Evolutionary conservation across 345 rosid genomes (phyloP).

Genomic region (Melaleuca alternifolia): DNA sequence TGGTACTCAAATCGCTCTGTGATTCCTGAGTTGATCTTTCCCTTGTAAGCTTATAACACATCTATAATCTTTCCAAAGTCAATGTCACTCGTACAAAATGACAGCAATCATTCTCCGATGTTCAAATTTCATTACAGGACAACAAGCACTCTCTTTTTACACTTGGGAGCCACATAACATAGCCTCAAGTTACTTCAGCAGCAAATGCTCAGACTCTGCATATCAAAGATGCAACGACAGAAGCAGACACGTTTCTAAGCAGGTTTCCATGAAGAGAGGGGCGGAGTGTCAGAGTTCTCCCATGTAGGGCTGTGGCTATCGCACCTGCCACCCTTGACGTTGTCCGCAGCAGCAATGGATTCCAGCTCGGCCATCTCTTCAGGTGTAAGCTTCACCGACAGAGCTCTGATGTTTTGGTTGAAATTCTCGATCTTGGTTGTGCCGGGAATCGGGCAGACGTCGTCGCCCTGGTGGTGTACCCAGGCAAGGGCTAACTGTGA

Average conservation of each 20-base stretch:
- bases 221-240: background rate
- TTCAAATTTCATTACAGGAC: too few species aligned
- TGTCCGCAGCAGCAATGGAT: slow-evolving; percentile 25
- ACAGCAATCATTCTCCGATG: background rate
- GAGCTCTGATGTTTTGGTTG: slow-evolving; percentile 16
- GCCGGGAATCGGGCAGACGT: background rate
- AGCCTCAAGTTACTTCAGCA: background rate
- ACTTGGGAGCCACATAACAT: too few species aligned
- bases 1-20: too few species aligned
- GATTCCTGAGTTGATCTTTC: background rate
- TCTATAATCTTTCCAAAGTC: background rate
- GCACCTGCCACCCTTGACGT: slow-evolving; percentile 44
- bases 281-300: slow-evolving; percentile 41
- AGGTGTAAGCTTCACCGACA: slow-evolving; percentile 38
- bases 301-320: background rate
- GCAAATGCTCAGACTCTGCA: background rate
- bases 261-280: slow-evolving; percentile 37
- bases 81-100: background rate
- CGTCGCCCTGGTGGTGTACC: slow-evolving; percentile 4
- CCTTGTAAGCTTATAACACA: background rate
- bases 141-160: too few species aligned
- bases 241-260: background rate
- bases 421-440: slow-evolving; percentile 5
- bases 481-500: background rate
- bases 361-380: slow-evolving; percentile 59